Percentiles rank a stretch among this genome's conserved stretches.
Conservation (phyloP, 2,329 filamentous ascomycete genomes). For the Zymoseptoria passerinii region DNA sequence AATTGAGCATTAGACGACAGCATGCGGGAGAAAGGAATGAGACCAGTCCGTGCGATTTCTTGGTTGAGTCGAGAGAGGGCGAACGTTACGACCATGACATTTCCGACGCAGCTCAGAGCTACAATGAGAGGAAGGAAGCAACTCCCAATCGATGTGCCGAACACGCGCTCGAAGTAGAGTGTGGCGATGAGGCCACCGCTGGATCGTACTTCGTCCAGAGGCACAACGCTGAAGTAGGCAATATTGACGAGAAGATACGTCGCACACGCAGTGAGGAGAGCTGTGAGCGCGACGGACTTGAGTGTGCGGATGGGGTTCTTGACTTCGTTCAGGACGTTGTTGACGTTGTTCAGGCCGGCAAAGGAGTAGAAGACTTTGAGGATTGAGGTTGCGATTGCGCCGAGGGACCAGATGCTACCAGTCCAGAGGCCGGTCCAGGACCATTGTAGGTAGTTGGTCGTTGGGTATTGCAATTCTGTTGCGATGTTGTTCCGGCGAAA, state of each 20-base stretch:
- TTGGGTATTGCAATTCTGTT: not conserved
- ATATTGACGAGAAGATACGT: slow-evolving; percentile 62
- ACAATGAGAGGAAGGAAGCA: slow-evolving; percentile 55
- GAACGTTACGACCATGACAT: slow-evolving; percentile 66
- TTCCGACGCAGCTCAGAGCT: slow-evolving; percentile 59
- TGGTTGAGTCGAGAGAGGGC: slow-evolving; percentile 60
- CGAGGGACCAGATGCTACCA: slow-evolving; percentile 51
- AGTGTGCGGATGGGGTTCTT: slow-evolving; percentile 59
- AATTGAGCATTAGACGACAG: slow-evolving; percentile 60
- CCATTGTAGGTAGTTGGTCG: slow-evolving; percentile 5
- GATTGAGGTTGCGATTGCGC: slow-evolving; percentile 56
- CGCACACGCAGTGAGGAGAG: slow-evolving; percentile 53
- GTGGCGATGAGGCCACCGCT: slow-evolving; percentile 62
- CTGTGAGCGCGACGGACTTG: slow-evolving; percentile 39
- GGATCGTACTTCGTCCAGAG: slow-evolving; percentile 56
- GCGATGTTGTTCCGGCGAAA: slow-evolving; percentile 13
- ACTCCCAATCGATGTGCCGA: slow-evolving; percentile 51
- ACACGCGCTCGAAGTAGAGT: slow-evolving; percentile 57
- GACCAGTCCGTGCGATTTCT: slow-evolving; percentile 63
- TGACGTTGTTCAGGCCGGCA: slow-evolving; percentile 56
- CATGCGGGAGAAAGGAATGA: slow-evolving; percentile 54
- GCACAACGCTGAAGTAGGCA: slow-evolving; percentile 56
- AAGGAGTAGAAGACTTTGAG: slow-evolving; percentile 64
- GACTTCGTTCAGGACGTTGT: slow-evolving; percentile 65
- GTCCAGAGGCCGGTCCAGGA: slow-evolving; percentile 16